Evolutionary conservation across 306 rosid species (phyloP), one percentile per base, ranked within the genome.

Genomic region (Medicago ruthenica): DNA sequence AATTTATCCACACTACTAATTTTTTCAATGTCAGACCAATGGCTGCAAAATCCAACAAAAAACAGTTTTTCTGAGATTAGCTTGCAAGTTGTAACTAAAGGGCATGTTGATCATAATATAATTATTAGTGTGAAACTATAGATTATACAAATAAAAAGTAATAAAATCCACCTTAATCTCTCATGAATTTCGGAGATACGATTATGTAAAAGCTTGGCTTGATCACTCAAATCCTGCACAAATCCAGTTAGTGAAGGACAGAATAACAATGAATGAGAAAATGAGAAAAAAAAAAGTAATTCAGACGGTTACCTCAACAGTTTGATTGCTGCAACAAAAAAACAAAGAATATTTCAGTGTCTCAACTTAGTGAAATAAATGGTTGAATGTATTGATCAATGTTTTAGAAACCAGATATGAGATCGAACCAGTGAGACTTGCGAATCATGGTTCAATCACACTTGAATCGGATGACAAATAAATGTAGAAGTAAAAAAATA

Each of bases 1-100:
- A 93, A 80, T 61, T 91, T 85, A 39, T 93, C 96, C 64, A 88
- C 84, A 82, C 59, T 85, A 76, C 82, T 87, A 59, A 93, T 84
- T 88, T 89, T 86, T 59, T 87, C 93, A 47, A 79, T 88, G 51
- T 87, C 86, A 39, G 44, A 73, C 93, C 95, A 93, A 71, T 76
- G 79, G 85, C 97, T 92, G 83, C 78, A 81, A 34, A 77, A 47
- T 50, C 45, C 82, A 82, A 75, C 68, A 81, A 67, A n/a, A 58
- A 40, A 79, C 16, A 76, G 11, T 66, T 63, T 71, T 80, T 70
- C n/a, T n/a, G 21, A 61, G 76, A 60, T 78, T 18, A 57, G 24
- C 60, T 37, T 68, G 16, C 15, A 39, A 34, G 37, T 2, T 34
- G 37, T 5, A 34, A 58, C 59, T 16, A 63, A 15, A 75, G 48